Base-by-base conservation (phyloP, 75 land plant genomes). In the Cryptomeria japonica region DNA sequence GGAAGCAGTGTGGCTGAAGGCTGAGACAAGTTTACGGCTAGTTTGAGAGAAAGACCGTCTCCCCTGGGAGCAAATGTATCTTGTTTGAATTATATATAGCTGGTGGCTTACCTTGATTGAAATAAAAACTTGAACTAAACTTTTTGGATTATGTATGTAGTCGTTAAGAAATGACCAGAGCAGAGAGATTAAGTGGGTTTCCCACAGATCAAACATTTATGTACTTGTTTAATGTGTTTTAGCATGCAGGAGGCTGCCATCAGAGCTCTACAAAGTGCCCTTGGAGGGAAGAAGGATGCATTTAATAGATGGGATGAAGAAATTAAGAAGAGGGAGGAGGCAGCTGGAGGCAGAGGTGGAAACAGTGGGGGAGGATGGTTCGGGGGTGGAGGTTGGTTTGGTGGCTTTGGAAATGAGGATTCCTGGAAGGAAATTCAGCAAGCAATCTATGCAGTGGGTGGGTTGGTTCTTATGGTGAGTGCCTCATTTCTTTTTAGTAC, bases 361-460 rank as follows among this genome's bases (percentile, higher is more conserved):
- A 68, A 88, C 84, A 92, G 95, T 37, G 86, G 95, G 8, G 94
- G 96, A 32, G 93, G 96, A n/a, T 91, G 95, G 90, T 92, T 91
- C 82, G 97, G 97, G 16, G 92, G 95, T 70, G 90, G 94, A 37
- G 91, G 95, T 38, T 90, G 96, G 87, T 90, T 93, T 88, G 93
- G 96, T 72, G 87, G 95, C 77, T 93, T 89, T 75, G 88, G 86
- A 80, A 90, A 86, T 51, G 96, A 93, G 37, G 89, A 88, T 70
- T 94, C 94, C 87, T 95, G 98, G 98, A 91, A 94, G 85, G 98
- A 96, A 87, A 90, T 94, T 41, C 93, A 95, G 82, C 96, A 95
- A 89, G 86, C 94, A 86, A 88, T 88, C 83, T 89, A 91, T 41
- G 88, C 98, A 3, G 83, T 96, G 8, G 44, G 92, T 6, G 95